These are phyloP conservation scores for Sclerotinia spermophila DNA, from an alignment of 2,329 filamentous ascomycete genomes.

Conservation along the genomic window DNA sequence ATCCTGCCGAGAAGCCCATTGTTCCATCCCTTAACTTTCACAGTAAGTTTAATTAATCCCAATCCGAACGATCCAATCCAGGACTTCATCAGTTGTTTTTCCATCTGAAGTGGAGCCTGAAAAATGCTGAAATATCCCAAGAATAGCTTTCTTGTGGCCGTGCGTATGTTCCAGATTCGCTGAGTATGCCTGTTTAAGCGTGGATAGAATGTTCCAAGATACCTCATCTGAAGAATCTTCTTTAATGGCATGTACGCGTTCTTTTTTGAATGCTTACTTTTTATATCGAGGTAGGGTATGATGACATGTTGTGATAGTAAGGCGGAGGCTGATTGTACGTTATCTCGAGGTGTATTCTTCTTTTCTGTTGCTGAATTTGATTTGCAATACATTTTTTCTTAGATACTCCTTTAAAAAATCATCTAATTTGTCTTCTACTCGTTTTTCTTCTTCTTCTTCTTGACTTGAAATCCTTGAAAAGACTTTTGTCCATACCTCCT, in stretches of 20 bases:
- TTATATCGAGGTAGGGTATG: neutral
- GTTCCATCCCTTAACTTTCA: neutral
- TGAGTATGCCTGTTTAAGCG: neutral
- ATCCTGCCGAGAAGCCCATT: neutral
- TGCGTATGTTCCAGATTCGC: neutral
- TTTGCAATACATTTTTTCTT: neutral
- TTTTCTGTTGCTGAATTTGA: neutral
- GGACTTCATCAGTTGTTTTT: neutral
- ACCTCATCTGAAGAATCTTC: neutral
- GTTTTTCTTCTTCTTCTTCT: too few relatives aligned
- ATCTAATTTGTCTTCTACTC: neutral
- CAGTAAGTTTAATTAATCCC: neutral
- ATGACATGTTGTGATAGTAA: conserved; percentile 5
- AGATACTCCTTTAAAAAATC: neutral
- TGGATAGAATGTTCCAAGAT: neutral
- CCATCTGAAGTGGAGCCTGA: neutral
- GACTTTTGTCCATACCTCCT: neutral
- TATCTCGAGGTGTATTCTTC: neutral
- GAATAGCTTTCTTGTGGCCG: neutral
- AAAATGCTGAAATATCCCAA: neutral
- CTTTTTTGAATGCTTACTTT: neutral
- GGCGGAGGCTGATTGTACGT: neutral
- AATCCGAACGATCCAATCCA: neutral
- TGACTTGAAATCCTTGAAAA: neutral
- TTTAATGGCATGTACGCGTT: conserved; percentile 1